phyloP scores from a whole-genome alignment of 2,329 filamentous ascomycete genomes.

The Ophiostoma tasmaniense region DNA sequence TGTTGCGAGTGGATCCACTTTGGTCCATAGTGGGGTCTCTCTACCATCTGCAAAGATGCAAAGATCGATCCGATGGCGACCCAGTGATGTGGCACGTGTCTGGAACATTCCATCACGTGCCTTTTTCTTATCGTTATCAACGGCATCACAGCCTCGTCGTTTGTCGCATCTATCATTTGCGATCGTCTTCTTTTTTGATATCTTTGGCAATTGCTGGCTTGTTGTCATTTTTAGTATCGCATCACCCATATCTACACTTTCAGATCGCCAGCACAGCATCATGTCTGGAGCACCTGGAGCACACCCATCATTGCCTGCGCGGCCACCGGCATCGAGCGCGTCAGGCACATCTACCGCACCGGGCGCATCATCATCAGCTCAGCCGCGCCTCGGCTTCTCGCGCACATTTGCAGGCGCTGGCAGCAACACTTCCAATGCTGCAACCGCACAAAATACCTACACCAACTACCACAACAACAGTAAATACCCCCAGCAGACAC shows the following conservation, averaged over 20 bases:
- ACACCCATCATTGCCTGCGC: constrained; percentile 23
- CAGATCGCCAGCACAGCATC: too few species aligned
- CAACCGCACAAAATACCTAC: background rate
- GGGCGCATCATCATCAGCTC: constrained; percentile 22
- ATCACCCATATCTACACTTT: too few species aligned
- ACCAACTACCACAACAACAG: constrained; percentile 17
- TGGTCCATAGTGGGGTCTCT: background rate
- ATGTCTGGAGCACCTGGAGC: constrained; percentile 24
- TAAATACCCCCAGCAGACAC: constrained; percentile 21
- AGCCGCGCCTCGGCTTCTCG: constrained; percentile 26
- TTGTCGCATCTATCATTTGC: background rate
- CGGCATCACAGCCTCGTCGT: background rate
- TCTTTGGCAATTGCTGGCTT: too few species aligned
- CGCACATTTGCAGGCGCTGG: constrained; percentile 23
- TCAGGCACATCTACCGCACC: background rate
- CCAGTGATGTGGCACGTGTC: constrained; percentile 2
- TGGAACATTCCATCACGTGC: constrained; percentile 5
- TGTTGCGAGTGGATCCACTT: background rate
- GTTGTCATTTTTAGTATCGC: background rate
- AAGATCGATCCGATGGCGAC: background rate
- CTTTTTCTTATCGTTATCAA: background rate
- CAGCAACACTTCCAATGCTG: background rate
- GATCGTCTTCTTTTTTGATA: background rate
- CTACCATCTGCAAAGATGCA: background rate
- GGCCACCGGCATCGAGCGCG: constrained; percentile 17